These are phyloP conservation scores for Wickerhamomyces sydowiorum DNA, from an alignment of 805 yeast genomes.

Conservation along the genomic window DNA sequence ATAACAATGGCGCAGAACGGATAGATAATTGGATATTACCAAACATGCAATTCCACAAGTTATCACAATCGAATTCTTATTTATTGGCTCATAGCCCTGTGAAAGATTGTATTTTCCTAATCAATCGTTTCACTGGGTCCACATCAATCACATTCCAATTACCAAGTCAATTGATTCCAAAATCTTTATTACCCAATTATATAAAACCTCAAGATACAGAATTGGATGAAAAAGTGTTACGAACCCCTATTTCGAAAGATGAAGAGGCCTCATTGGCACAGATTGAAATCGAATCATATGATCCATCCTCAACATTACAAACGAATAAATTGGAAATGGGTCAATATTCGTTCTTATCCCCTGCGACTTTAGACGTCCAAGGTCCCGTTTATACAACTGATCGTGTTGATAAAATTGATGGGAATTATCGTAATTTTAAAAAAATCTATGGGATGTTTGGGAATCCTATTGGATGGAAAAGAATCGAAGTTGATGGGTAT, in stretches of 20 bases:
- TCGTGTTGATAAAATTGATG: background rate
- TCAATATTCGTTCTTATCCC: conserved; percentile 1
- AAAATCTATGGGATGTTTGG: background rate
- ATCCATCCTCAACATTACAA: conserved; percentile 12
- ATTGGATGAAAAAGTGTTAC: conserved; percentile 14
- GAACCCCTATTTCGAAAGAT: conserved; percentile 16
- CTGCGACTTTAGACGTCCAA: background rate
- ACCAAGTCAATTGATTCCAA: conserved; percentile 27
- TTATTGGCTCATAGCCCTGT: conserved; percentile 1
- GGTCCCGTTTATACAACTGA: background rate
- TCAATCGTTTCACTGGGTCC: conserved; percentile 21
- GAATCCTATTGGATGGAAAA: background rate
- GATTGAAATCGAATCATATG: conserved; percentile 47
- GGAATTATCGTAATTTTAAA: background rate
- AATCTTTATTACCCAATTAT: conserved; percentile 20
- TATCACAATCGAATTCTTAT: background rate
- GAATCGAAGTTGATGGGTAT: background rate
- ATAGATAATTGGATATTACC: conserved; percentile 42
- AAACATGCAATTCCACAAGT: conserved; percentile 16
- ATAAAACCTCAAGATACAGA: conserved; percentile 10
- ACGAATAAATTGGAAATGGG: conserved; percentile 14
- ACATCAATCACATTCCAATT: conserved; percentile 32
- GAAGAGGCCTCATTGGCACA: conserved; percentile 34
- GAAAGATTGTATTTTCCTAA: conserved; percentile 9
- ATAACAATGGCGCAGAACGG: conserved; percentile 8